Conservation (phyloP, 371 early-diverging fungal genomes). For the Mycotypha africana region DNA sequence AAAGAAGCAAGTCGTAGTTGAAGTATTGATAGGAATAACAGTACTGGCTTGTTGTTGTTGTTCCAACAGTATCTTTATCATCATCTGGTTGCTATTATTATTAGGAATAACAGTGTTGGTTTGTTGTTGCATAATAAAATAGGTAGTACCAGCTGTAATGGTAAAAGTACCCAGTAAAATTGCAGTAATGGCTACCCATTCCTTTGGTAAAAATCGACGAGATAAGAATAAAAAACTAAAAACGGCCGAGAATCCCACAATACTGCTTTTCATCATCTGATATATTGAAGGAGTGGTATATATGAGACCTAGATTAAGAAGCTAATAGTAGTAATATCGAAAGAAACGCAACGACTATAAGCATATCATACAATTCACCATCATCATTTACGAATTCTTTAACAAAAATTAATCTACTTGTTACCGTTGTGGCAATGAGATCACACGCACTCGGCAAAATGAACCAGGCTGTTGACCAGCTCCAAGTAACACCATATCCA, state of each 20-base stretch:
- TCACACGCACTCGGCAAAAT: slow-evolving; percentile 41
- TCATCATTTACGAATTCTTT: too few relatives aligned
- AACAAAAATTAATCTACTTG: not conserved
- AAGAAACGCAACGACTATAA: too few relatives aligned
- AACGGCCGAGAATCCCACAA: slow-evolving; percentile 43
- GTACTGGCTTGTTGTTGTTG: too few relatives aligned
- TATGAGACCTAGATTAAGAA: slow-evolving; percentile 38
- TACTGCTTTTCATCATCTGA: slow-evolving; percentile 42
- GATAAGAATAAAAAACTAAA: slow-evolving; percentile 34
- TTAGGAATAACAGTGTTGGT: too few relatives aligned
- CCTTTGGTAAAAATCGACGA: slow-evolving; percentile 30
- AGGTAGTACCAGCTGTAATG: too few relatives aligned
- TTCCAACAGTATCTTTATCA: too few relatives aligned
- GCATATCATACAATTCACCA: too few relatives aligned
- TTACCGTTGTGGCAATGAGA: slow-evolving; percentile 38
- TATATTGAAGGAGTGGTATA: slow-evolving; percentile 42
- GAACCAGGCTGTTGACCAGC: slow-evolving; percentile 33
- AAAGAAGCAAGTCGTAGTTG: too few relatives aligned
- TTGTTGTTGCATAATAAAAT: too few relatives aligned
- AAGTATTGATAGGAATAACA: too few relatives aligned
- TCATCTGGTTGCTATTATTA: too few relatives aligned
- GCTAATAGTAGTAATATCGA: too few relatives aligned
- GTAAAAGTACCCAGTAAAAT: slow-evolving; percentile 34
- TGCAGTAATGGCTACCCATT: slow-evolving; percentile 28
- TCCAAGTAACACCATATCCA: slow-evolving; percentile 21